Base-by-base conservation (phyloP, 2,329 filamentous ascomycete species). In the Mollisiaceae sp. region DNA sequence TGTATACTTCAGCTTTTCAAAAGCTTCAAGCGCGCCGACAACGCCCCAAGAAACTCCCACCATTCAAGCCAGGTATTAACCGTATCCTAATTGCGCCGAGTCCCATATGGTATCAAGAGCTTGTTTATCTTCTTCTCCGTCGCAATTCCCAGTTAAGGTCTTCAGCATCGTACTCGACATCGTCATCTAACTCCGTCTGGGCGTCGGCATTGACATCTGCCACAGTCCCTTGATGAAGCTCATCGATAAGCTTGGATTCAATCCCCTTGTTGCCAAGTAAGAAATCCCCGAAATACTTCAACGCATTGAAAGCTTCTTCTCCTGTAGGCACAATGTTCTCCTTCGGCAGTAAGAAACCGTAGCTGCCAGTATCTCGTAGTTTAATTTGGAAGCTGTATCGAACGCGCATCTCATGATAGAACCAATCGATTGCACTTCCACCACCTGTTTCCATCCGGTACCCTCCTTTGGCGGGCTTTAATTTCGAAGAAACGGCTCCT, bases 381-480 rank as follows among this genome's bases (percentile, higher is more conserved):
- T 98, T 98, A 79, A 95, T 90, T 82, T 98, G 95, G 77, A 96
- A 98, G 65, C 93, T 91, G 77, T 92, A 97, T 68, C 87, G 89
- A 20, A 94, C 91, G 56, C 85, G 82, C 67, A 98, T 79, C 73
- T 96, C 91, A 72, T 97, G 92, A 76, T 97, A 97, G 78, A 99
- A 97, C 88, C 92, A 98, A 78, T 98, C 95, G 50, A 98, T 87
- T 1, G 92, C 92, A 58, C 91, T 94, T 2, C 94, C 94, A 45
- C 94, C 94, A 3, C 89, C 88, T 0, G 86, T 86, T 75, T 95
- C 91, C 68, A 94, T 86, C 45, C 87, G 82, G 2, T 82, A 74
- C 65, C 38, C 73, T 65, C 56, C 77, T 3, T 69, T 64, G 76
- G 70, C 71, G 62, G 71, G 64, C 74, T 71, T 67, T 65, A 71